These are phyloP conservation scores for Phycomyces blakesleeanus DNA, from an alignment of 192 early-diverging fungal genomes.

Conservation along the genomic window DNA sequence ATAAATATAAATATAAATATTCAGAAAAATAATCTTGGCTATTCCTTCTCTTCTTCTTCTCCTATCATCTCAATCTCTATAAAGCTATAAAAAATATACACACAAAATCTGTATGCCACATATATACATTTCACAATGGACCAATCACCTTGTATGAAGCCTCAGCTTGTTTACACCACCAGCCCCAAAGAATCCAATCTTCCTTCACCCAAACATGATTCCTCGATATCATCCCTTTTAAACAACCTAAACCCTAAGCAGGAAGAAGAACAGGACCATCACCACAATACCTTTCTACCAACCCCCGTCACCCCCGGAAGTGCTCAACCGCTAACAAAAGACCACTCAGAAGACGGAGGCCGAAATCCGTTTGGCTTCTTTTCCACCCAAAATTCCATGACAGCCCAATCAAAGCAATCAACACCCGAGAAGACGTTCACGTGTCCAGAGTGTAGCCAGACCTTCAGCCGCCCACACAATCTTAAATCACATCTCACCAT, in stretches of 20 bases:
- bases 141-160: not conserved
- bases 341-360: not conserved
- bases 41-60: not conserved
- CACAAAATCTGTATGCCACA: no score
- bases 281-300: not conserved
- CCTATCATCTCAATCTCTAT: no score
- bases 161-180: not conserved
- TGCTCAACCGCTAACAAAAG: not conserved
- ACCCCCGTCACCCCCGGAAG: not conserved
- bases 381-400: constrained; percentile 4
- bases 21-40: no score
- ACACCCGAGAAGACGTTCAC: constrained; percentile 16
- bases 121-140: not conserved
- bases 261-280: no score
- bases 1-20: no score
- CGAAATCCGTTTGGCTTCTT: not conserved
- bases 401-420: constrained; percentile 7
- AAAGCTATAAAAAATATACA: no score
- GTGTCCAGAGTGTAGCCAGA: constrained; percentile 29
- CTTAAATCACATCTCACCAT: constrained; percentile 36
- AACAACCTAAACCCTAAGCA: not conserved
- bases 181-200: not conserved
- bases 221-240: not conserved
- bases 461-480: constrained; percentile 29
- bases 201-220: not conserved